Base-by-base conservation (phyloP, 495 filamentous ascomycete genomes). In the Neurospora sublineolata region DNA sequence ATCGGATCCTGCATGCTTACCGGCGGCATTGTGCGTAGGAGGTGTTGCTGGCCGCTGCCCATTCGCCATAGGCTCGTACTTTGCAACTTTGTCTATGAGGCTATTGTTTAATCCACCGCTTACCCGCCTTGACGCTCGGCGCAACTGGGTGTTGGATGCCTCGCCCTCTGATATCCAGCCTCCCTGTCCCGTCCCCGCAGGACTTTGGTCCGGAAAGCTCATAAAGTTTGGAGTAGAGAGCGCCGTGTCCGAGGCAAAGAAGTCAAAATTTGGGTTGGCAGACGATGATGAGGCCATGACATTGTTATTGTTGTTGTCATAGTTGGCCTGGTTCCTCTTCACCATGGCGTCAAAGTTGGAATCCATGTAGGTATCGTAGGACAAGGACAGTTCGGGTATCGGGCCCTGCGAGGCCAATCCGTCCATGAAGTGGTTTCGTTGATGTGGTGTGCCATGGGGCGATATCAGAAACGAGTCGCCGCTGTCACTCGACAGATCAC, bases 21-120 rank as follows among this genome's bases (percentile, higher is more conserved):
- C 82, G 69, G 76, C 76, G 70, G 77, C 82, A 78, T 83, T 85
- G 75, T 88, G 87, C 52, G 80, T 84, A 73, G 82, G 82, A 74
- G 88, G 90, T 37, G 88, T 92, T 73, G 83, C 80, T 44, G 89
- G 87, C 73, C 84, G 83, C 72, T 85, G 84, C 9, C 36, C 69
- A 38, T 39, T 73, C 46, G 76, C 79, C 75, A 87, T 75, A 10
- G 78, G 78, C 72, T 87, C 85, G 40, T 84, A 87, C 73, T 86
- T 86, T 69, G 80, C 74, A 37, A 87, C 81, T 71, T 85, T 80
- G 73, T 87, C 84, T 76, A 84, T 73, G 73, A 87, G 86, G 16
- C 84, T 84, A 69, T 84, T 85, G 27, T 60, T 60, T 14, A 60
- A 60, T 30, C 52, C 52, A 33, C 27, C 52, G 80, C 86, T 87